Percentiles rank a stretch among this genome's conserved stretches.
These are phyloP conservation scores for Pseudocercospora ulei DNA, from an alignment of 2,329 filamentous ascomycete species.

Conservation along the genomic window DNA sequence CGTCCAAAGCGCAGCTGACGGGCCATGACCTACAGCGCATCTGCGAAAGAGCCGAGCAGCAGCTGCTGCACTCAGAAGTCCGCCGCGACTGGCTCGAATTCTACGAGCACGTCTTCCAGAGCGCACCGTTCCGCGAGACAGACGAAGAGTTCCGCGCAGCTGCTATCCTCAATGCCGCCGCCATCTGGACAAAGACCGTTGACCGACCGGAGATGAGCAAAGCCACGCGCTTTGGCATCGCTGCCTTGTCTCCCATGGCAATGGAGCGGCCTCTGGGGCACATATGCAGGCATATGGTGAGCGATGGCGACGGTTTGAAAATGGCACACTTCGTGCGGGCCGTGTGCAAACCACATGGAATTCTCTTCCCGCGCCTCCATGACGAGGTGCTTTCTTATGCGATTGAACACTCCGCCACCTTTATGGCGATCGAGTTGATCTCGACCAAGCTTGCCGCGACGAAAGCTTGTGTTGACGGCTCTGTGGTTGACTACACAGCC, in stretches of 20 bases:
- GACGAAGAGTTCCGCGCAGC: neutral
- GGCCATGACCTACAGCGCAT: neutral
- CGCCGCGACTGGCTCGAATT: slow-evolving; percentile 1
- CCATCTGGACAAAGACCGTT: neutral
- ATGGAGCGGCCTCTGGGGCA: neutral
- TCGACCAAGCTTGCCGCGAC: neutral
- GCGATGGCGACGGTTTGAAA: neutral
- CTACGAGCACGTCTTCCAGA: neutral
- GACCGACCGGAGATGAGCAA: neutral
- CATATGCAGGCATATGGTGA: neutral
- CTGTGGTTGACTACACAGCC: no score
- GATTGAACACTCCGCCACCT: neutral
- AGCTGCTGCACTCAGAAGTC: neutral
- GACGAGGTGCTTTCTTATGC: neutral
- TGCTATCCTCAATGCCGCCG: neutral
- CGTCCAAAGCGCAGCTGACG: neutral
- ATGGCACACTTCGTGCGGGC: neutral
- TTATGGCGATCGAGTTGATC: neutral
- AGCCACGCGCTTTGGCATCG: neutral
- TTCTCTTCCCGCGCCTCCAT: neutral
- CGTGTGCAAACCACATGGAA: neutral
- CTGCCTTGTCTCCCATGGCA: neutral
- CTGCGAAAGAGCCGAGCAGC: neutral
- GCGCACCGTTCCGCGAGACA: neutral
- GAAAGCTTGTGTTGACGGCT: no score